Conservation (phyloP, 768 basidiomycete species). For the Clavaria fumosa region DNA sequence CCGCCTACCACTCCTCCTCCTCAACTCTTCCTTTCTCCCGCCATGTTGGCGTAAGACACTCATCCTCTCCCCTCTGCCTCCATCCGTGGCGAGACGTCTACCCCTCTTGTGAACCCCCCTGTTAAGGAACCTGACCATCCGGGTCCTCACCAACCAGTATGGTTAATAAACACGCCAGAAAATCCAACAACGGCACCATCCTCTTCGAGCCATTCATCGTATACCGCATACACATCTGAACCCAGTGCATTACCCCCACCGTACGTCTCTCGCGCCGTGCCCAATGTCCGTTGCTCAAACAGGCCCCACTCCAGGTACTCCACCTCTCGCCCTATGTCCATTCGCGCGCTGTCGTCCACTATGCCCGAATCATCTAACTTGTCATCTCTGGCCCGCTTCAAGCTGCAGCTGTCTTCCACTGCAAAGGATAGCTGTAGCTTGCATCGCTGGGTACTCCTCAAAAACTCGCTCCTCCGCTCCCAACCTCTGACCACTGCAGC, state of each 20-base stretch:
- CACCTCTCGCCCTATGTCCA: slow-evolving; percentile 9
- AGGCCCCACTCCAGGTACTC: not conserved
- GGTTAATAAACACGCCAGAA: slow-evolving; percentile 73
- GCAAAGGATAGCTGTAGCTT: slow-evolving; percentile 57
- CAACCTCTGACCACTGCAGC: slow-evolving; percentile 25
- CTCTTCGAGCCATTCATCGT: slow-evolving; percentile 80
- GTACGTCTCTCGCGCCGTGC: slow-evolving; percentile 14
- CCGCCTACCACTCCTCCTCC: too few species aligned
- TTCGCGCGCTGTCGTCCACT: slow-evolving; percentile 15
- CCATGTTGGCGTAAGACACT: too few species aligned
- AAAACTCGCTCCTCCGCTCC: slow-evolving; percentile 61
- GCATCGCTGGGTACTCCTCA: slow-evolving; percentile 78
- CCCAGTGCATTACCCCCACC: slow-evolving; percentile 12
- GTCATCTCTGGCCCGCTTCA: slow-evolving; percentile 52
- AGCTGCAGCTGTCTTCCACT: slow-evolving; percentile 50
- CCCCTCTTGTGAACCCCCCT: too few species aligned
- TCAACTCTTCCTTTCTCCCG: too few species aligned
- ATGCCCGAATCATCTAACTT: slow-evolving; percentile 38
- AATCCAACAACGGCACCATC: slow-evolving; percentile 73
- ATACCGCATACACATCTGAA: slow-evolving; percentile 65
- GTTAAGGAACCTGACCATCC: too few species aligned
- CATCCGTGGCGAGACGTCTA: too few species aligned
- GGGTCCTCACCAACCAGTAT: too few species aligned
- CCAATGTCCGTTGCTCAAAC: not conserved
- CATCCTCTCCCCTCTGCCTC: too few species aligned